Conservation (phyloP, 2,329 filamentous ascomycete genomes). For the Corniculantispora saksenae region DNA sequence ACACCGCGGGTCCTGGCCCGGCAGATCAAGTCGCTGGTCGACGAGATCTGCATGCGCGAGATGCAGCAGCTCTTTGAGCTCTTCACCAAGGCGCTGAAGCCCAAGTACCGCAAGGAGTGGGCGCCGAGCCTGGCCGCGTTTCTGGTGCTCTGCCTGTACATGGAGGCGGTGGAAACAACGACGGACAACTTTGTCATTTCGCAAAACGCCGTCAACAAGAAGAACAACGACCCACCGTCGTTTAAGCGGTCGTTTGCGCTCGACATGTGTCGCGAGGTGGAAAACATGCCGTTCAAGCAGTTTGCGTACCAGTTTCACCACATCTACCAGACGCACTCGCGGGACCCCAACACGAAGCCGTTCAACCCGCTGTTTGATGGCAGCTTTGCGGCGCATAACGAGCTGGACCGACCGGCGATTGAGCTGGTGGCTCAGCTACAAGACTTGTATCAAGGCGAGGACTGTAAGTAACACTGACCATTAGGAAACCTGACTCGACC, state of each 20-base stretch:
- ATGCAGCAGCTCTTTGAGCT: conserved; percentile 53
- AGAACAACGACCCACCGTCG: conserved; percentile 37
- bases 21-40: conserved; percentile 58
- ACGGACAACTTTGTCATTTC: conserved; percentile 54
- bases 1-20: conserved; percentile 57
- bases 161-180: conserved; percentile 57
- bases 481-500: neutral
- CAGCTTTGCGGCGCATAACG: conserved; percentile 41
- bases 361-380: conserved; percentile 59
- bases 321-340: conserved; percentile 58
- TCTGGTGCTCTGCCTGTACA: conserved; percentile 58
- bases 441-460: conserved; percentile 43
- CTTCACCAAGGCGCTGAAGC: conserved; percentile 56
- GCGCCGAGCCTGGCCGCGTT: conserved; percentile 59
- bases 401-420: conserved; percentile 47
- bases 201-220: conserved; percentile 51
- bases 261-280: conserved; percentile 50
- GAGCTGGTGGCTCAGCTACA: conserved; percentile 49
- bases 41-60: conserved; percentile 55
- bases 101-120: conserved; percentile 55
- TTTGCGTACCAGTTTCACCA: conserved; percentile 63
- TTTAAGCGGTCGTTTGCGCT: conserved; percentile 48
- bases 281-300: conserved; percentile 61
- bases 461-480: conserved; percentile 42
- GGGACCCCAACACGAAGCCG: conserved; percentile 48